Evolutionary conservation across 768 basidiomycete genomes (phyloP).

Genomic region (Macrolepiota fuliginosa): DNA sequence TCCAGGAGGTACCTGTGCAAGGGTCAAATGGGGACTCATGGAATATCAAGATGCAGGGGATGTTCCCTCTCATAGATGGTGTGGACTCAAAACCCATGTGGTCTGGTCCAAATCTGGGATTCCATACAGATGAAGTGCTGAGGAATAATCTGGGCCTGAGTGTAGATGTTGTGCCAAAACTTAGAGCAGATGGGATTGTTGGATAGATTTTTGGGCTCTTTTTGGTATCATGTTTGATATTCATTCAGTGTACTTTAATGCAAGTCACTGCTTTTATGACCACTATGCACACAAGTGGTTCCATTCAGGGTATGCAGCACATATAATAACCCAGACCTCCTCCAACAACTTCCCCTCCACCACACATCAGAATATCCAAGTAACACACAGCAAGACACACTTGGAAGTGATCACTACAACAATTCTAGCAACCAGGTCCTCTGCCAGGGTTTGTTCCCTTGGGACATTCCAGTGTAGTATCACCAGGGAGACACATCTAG

Average conservation of each 20-base stretch:
- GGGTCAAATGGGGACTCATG: constrained; percentile 34
- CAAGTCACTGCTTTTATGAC: neutral
- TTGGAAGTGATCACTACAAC: neutral
- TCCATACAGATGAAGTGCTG: constrained; percentile 52
- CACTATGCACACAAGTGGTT: no score
- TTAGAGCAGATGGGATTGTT: constrained; percentile 41
- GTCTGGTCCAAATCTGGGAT: constrained; percentile 70
- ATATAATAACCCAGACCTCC: neutral
- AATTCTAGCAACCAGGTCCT: neutral
- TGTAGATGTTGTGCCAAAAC: constrained; percentile 30
- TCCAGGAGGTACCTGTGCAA: constrained; percentile 58
- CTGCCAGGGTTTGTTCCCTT: neutral
- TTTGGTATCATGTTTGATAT: neutral
- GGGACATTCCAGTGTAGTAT: neutral
- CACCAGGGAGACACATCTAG: neutral
- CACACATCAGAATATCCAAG: neutral
- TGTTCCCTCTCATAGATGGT: constrained; percentile 62
- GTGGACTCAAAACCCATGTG: constrained; percentile 56
- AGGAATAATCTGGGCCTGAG: constrained; percentile 39
- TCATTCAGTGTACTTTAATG: constrained; percentile 3
- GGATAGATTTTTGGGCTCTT: constrained; percentile 24
- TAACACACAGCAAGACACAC: neutral
- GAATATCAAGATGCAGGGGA: constrained; percentile 67
- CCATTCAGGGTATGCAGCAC: neutral
- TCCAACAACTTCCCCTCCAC: neutral